Base-by-base conservation (phyloP, 345 rosid genomes). In the Brassica cretica region DNA sequence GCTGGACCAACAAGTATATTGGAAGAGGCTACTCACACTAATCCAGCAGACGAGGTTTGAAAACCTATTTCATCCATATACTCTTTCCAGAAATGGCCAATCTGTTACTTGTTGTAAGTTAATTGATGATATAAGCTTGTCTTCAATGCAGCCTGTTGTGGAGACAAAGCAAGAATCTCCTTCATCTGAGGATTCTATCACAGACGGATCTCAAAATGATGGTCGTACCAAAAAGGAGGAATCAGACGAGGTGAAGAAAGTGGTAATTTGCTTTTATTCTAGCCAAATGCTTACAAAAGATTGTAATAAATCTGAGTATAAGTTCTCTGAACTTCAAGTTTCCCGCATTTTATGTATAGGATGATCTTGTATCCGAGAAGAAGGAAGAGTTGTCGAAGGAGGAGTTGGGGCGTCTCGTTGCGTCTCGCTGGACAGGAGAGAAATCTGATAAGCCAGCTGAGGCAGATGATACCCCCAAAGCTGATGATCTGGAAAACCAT, bases 371-470 rank as follows among this genome's bases (percentile, higher is more conserved):
- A 53, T 70, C 88, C 53, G 90, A 86, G 78, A 87, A 67, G 64
- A 70, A 84, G 58, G 86, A 90, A 77, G 96, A 83, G 64, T 84
- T 93, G 84, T 96, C 99, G 53, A 91, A 84, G 82, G 99, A 90
- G 80, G 97, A 96, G 84, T 74, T 91, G 79, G 98, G 99, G 77
- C 93, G 87, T 74, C 96, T 89, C 77, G 88, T 96, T 80, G 98
- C 95, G 35, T 96, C 98, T 78, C 97, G 98, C 39, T 96, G 99
- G 99, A 93, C 99, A 1, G 93, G 99, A 76, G 87, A 85, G 72
- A 87, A 78, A 62, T 72, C 85, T 25, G 90, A 87, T 68, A 85
- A 85, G 82, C 79, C 86, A 78, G 59, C 79, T 10, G 80, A 73
- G 79, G 76, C 65, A 69, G 84, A 66, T 0, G 84, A 79, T 41